Base-by-base conservation (phyloP, 371 early-diverging fungal genomes). In the Paraphysoderma sedebokerense region DNA sequence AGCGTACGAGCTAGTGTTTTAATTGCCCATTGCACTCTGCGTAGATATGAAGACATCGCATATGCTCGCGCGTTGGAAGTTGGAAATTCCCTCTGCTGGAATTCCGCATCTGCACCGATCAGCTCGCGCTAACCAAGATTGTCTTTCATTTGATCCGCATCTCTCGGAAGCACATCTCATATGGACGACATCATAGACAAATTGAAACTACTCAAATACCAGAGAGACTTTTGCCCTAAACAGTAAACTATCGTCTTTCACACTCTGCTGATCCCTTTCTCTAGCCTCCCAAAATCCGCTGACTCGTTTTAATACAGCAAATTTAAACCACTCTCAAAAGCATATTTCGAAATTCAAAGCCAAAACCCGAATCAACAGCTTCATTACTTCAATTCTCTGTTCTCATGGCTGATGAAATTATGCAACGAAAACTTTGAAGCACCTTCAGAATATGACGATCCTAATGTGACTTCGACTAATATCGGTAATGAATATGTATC, bases 361-460 rank as follows among this genome's bases (percentile, higher is more conserved):
- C 9, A 53, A 4, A 67, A 72, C 46, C 61, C 63, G 11, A 67
- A 68, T 42, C 68, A 66, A 42, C 72, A 72, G 46, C 62, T 72
- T 51, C 59, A 58, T 47, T 47, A 59, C 50, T 70, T 72, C 45
- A 54, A 58, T 8, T 53, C 58, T 3, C 54, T 72, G 4, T 59
- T 61, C 37, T 19, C 62, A 12, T 72, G 69, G 68, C 60, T 72
- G 11, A 29, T 65, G 35, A 59, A 54, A 36, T 45, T 52, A 27
- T 42, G 46, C 32, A 53, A 54, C 12, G 39, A 49, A 22, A 13
- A 39, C 9, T 67, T 70, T 39, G 67, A 66, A 17, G 40, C 53
- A 22, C 70, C 72, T 12, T 60, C 62, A 0, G 67, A 67, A 44
- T 67, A 67, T 50, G 72, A 72, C 51, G 72, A 72, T 39, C 72